A percentile compares a stretch with the other conserved stretches of the same genome.
Conservation (phyloP, 805 yeast species). For the Candida nemodendra region DNA sequence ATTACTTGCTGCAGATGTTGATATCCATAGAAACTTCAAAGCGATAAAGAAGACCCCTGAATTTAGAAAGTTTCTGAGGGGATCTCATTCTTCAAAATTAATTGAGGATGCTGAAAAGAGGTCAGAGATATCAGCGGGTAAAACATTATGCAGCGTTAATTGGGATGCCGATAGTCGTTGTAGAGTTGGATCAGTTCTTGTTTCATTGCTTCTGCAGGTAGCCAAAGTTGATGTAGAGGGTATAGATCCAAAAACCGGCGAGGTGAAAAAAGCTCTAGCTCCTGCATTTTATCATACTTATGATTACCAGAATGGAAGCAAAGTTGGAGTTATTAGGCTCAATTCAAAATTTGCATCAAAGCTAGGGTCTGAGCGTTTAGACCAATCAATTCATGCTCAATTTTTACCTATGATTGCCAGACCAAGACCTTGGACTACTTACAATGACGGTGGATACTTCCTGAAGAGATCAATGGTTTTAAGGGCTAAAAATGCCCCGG, state of each 20-base stretch:
- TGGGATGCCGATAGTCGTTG: slow-evolving; percentile 43
- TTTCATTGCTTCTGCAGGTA: slow-evolving; percentile 72
- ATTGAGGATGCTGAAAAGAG: slow-evolving; percentile 27
- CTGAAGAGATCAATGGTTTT: slow-evolving; percentile 63
- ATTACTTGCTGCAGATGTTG: slow-evolving; percentile 55
- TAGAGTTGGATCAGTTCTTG: slow-evolving; percentile 77
- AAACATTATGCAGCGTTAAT: slow-evolving; percentile 9
- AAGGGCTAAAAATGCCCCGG: slow-evolving; percentile 81
- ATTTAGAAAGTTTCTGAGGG: slow-evolving; percentile 39
- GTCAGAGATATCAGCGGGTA: slow-evolving; percentile 20
- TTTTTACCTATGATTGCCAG: slow-evolving; percentile 86
- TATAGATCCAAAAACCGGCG: slow-evolving; percentile 74
- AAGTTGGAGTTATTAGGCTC: slow-evolving; percentile 75
- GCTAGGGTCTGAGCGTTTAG: slow-evolving; percentile 62
- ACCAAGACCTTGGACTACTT: slow-evolving; percentile 86
- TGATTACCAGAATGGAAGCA: slow-evolving; percentile 75
- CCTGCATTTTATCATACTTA: slow-evolving; percentile 92
- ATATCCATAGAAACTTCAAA: slow-evolving; percentile 49
- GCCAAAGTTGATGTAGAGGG: slow-evolving; percentile 82
- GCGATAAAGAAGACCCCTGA: slow-evolving; percentile 47
- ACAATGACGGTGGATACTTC: slow-evolving; percentile 83
- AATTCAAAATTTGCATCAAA: slow-evolving; percentile 68
- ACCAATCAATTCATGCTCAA: slow-evolving; percentile 73
- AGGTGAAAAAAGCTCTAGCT: slow-evolving; percentile 64
- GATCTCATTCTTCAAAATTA: slow-evolving; percentile 27